phyloP scores from a whole-genome alignment of 2,329 filamentous ascomycete genomes.

The Sporothrix euskadiensis region DNA sequence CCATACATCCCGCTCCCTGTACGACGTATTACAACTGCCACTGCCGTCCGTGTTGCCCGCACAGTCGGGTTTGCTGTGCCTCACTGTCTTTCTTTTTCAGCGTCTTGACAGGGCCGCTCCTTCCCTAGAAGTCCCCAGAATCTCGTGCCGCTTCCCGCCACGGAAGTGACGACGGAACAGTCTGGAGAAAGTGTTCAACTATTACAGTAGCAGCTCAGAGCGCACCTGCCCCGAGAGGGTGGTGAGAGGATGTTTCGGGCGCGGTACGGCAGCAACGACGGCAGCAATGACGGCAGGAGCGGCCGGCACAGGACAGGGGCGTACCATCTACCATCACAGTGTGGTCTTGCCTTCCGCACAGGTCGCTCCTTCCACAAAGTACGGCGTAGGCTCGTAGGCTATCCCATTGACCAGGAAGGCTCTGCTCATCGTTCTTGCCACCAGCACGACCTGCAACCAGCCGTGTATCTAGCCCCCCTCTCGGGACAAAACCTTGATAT shows the following conservation, averaged over 20 bases:
- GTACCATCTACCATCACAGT: not conserved
- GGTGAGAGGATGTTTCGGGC: not conserved
- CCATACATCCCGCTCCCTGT: conserved; percentile 5
- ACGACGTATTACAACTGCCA: not conserved
- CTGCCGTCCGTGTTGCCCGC: conserved; percentile 12
- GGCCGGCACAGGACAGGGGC: conserved; percentile 13
- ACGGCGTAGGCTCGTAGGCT: not conserved
- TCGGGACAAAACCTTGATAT: not conserved
- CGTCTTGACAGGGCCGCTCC: not conserved
- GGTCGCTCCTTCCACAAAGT: not conserved
- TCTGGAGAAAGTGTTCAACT: not conserved
- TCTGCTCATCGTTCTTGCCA: not conserved
- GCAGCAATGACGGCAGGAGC: not conserved
- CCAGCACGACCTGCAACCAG: not conserved
- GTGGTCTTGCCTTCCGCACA: not conserved
- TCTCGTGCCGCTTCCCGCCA: not conserved
- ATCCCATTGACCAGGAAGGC: not conserved
- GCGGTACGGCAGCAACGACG: not conserved
- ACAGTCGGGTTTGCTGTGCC: conserved; percentile 12
- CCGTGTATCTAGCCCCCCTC: not conserved
- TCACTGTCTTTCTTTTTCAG: not conserved
- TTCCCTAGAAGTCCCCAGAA: not conserved
- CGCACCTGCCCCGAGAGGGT: not conserved
- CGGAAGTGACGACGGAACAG: conserved; percentile 7
- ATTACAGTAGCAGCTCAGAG: not conserved